Base-by-base conservation (phyloP, 2,329 filamentous ascomycete genomes). In the Dothiorella sarmentorum region DNA sequence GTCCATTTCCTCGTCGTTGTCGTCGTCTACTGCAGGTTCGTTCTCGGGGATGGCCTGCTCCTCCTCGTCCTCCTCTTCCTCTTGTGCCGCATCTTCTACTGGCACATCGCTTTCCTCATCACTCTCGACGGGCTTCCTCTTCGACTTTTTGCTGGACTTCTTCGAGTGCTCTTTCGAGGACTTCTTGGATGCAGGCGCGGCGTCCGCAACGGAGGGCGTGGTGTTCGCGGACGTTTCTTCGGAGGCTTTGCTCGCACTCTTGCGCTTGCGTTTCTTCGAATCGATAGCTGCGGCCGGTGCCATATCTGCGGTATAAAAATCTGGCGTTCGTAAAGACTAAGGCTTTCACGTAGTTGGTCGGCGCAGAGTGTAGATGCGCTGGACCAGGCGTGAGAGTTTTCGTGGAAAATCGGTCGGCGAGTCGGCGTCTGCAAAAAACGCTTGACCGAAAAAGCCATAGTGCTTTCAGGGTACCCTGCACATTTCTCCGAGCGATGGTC, bases 211-310 rank as follows among this genome's bases (percentile, higher is more conserved):
- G 47, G 67, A 62, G 20, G 35, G 18, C 13, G 65, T 64, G 11
- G 44, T 40, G 24, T 68, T 67, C 10, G 70, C 69, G 24, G 65
- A 63, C 57, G 68, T 40, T 26, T 68, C 68, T 10, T 71, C 69
- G 24, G 65, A 63, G 58, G 68, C 67, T 53, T 73, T 61, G 65
- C 66, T 68, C 61, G 69, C 72, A 64, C 79, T 76, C 68, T 78
- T 79, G 63, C 77, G 69, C 72, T 80, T 80, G 55, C 76, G 73
- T 69, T 79, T 80, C 60, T 75, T 77, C 7, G 71, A 69, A 22
- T 75, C 71, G 49, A 22, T 18, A 44, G 73, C 67, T 56, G 75
- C 73, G 56, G 68, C 63, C 60, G 71, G 63, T 45, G 71, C 69
- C 71, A 75, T 75, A 26, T 61, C 70, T 63, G 40, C 17, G 22